Conservation (phyloP, 2,329 filamentous ascomycete genomes). For the Ceratocystis destructans region DNA sequence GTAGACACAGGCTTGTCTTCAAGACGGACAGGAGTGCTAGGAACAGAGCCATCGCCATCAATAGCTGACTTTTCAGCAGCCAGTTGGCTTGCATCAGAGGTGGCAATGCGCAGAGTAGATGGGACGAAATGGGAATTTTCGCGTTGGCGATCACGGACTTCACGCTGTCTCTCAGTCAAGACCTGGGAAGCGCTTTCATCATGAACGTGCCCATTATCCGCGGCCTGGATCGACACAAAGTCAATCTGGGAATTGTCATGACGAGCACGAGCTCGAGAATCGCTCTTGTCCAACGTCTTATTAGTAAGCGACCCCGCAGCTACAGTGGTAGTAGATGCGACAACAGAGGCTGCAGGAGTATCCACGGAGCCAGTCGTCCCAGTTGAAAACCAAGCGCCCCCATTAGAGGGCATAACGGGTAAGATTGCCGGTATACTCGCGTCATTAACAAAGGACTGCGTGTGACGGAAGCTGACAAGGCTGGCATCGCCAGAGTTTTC, state of each 20-base stretch:
- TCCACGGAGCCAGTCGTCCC: neutral
- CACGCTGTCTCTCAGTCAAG: conserved; percentile 65
- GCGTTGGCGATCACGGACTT: conserved; percentile 60
- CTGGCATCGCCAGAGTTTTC: conserved; percentile 23
- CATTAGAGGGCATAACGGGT: conserved; percentile 15
- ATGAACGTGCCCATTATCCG: conserved; percentile 25
- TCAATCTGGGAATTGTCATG: conserved; percentile 75
- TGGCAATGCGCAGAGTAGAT: neutral
- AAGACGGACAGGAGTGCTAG: conserved; percentile 22
- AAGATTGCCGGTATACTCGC: conserved; percentile 7
- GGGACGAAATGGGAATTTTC: conserved; percentile 35
- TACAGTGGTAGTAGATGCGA: neutral
- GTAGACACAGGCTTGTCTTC: conserved; percentile 25
- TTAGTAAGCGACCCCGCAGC: conserved; percentile 4
- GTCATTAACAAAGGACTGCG: conserved; percentile 21
- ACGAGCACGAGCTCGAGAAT: conserved; percentile 30
- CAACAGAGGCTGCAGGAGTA: neutral
- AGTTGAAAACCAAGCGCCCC: neutral
- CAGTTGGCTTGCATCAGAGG: neutral
- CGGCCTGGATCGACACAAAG: conserved; percentile 55
- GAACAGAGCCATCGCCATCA: neutral
- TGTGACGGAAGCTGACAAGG: conserved; percentile 21
- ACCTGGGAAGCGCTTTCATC: conserved; percentile 48
- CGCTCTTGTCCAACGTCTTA: neutral
- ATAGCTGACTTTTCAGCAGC: neutral